Evolutionary conservation across 2,329 filamentous ascomycete species (phyloP).

Genomic region (Parastagonospora avenae): DNA sequence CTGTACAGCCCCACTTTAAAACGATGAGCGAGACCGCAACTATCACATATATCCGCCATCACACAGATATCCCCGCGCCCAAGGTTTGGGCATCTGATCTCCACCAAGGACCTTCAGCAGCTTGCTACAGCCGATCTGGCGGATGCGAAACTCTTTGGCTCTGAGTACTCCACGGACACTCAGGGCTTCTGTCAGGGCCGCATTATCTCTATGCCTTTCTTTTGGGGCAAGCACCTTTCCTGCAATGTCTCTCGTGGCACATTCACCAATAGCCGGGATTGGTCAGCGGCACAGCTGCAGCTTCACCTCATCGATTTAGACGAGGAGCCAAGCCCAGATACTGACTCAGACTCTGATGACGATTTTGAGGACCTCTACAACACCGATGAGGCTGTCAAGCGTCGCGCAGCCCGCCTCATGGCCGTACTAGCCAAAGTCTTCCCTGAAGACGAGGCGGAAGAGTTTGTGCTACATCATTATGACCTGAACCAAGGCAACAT

Average conservation of each 20-base stretch:
- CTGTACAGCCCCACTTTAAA: no score
- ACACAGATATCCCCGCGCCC: no score
- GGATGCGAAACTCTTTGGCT: no score
- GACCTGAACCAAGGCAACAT: background rate
- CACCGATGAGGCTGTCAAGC: background rate
- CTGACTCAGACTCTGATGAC: background rate
- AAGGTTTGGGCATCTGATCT: no score
- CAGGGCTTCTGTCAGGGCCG: background rate
- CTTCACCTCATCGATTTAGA: background rate
- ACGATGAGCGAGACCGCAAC: no score
- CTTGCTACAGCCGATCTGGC: no score
- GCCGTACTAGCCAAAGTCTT: background rate
- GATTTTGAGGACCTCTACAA: background rate
- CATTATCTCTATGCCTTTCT: background rate
- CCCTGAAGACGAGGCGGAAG: background rate
- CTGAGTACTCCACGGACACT: no score
- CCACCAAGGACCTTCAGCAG: no score
- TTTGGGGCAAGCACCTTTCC: slow-evolving; percentile 1
- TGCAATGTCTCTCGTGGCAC: slow-evolving; percentile 1
- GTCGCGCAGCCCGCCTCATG: background rate
- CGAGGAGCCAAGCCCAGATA: background rate
- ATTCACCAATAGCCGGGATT: slow-evolving; percentile 3
- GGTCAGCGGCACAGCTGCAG: slow-evolving; percentile 5
- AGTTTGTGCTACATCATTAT: background rate
- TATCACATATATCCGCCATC: no score